A percentile compares a stretch with the other conserved stretches of the same genome.
These are phyloP conservation scores for Arthrobotrys sphaeroides DNA, from an alignment of 2,329 filamentous ascomycete species.

Conservation along the genomic window DNA sequence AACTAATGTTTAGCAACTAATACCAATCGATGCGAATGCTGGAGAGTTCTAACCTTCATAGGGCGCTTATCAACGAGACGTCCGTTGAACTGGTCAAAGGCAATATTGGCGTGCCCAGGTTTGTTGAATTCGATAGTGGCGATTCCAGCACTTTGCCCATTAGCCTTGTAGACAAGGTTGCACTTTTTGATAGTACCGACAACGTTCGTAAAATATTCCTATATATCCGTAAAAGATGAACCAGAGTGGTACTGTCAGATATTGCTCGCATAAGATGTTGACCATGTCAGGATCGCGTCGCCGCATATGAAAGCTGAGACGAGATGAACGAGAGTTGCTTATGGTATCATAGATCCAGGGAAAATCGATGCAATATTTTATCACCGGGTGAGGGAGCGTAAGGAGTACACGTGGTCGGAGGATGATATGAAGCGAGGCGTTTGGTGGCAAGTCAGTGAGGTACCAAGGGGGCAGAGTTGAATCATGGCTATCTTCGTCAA, in stretches of 20 bases:
- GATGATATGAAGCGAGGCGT: background rate
- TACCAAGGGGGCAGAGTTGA: conserved; percentile 9
- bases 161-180: conserved; percentile 90
- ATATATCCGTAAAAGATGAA: conserved; percentile 63
- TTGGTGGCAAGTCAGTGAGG: conserved; percentile 23
- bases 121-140: conserved; percentile 88
- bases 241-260: conserved; percentile 71
- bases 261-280: conserved; percentile 58
- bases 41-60: conserved; percentile 76
- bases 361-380: background rate
- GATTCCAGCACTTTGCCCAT: conserved; percentile 88
- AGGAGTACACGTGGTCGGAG: conserved; percentile 18
- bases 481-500: background rate
- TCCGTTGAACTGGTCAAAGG: conserved; percentile 83
- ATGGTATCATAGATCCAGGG: conserved; percentile 44
- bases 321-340: conserved; percentile 24
- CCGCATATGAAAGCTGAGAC: conserved; percentile 13
- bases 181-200: conserved; percentile 91
- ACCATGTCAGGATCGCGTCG: conserved; percentile 43
- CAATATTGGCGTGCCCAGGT: conserved; percentile 82
- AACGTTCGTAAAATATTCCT: conserved; percentile 95
- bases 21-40: background rate
- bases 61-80: conserved; percentile 87
- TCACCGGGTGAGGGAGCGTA: conserved; percentile 5
- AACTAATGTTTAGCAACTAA: background rate